Evolutionary conservation across 2,329 filamentous ascomycete genomes (phyloP).

Genomic region (Rhytidhysteron rufulum): DNA sequence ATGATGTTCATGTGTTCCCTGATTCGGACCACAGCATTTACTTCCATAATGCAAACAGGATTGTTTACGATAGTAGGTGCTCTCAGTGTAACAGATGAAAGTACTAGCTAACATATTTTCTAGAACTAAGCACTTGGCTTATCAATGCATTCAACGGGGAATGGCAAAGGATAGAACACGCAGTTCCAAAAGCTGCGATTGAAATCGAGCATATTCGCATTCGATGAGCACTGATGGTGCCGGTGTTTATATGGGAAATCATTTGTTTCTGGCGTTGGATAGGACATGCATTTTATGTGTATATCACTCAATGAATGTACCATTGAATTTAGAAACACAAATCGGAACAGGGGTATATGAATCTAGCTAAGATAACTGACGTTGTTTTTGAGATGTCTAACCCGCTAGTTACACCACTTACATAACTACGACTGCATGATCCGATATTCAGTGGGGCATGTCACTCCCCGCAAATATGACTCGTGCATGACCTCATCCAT

Average conservation of each 20-base stretch:
- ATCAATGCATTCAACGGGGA: slow-evolving; percentile 97
- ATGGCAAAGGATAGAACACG: slow-evolving; percentile 64
- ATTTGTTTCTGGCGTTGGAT: too few relatives aligned
- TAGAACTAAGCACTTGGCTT: slow-evolving; percentile 83
- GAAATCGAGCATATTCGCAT: slow-evolving; percentile 6
- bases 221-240: too few relatives aligned
- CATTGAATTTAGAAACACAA: too few relatives aligned
- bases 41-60: slow-evolving; percentile 86
- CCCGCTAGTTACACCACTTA: too few relatives aligned
- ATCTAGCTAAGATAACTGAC: too few relatives aligned
- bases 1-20: slow-evolving; percentile 94
- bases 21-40: slow-evolving; percentile 94
- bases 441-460: not conserved
- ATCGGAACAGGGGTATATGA: too few relatives aligned
- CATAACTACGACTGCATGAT: too few relatives aligned
- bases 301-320: too few relatives aligned
- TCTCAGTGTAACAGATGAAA: not conserved
- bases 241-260: too few relatives aligned
- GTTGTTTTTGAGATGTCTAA: too few relatives aligned
- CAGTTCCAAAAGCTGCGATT: slow-evolving; percentile 41
- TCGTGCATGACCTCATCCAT: not conserved
- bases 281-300: too few relatives aligned
- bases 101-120: slow-evolving; percentile 4
- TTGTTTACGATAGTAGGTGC: slow-evolving; percentile 87
- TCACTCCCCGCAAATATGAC: not conserved